phyloP scores from a whole-genome alignment of 352 stramenopile species.

The Pythium sukuiense region DNA sequence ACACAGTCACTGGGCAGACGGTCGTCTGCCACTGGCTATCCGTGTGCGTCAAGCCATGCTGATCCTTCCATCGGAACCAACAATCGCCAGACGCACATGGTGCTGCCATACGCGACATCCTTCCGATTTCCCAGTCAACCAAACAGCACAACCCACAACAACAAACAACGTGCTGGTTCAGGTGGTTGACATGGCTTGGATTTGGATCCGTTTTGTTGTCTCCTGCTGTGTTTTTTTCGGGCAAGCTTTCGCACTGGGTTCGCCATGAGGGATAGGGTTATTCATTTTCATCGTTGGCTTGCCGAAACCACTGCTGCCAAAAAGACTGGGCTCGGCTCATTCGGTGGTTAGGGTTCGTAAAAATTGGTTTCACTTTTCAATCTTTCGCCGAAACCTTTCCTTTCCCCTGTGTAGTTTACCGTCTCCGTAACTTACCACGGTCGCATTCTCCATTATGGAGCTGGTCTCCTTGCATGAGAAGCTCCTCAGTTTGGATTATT shows the following conservation, averaged over 20 bases:
- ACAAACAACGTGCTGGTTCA: too few relatives aligned
- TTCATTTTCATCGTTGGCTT: neutral
- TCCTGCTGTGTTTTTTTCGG: neutral
- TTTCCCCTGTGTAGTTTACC: conserved; percentile 14
- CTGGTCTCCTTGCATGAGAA: neutral
- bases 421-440: conserved; percentile 11
- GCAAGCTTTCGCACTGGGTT: neutral
- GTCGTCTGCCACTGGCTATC: too few relatives aligned
- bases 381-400: conserved; percentile 5
- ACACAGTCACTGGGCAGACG: neutral
- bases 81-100: neutral
- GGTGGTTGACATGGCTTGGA: neutral
- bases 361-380: conserved; percentile 26
- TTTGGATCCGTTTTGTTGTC: neutral
- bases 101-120: neutral
- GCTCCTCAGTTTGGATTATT: conserved; percentile 16
- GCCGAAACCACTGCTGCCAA: conserved; percentile 8
- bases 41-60: neutral
- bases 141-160: neutral
- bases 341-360: conserved; percentile 13
- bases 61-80: neutral
- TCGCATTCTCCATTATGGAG: neutral
- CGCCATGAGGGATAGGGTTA: neutral
- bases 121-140: neutral
- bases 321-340: conserved; percentile 3